phyloP scores from a whole-genome alignment of 768 basidiomycete species.

The Melanogaster broomeanus region DNA sequence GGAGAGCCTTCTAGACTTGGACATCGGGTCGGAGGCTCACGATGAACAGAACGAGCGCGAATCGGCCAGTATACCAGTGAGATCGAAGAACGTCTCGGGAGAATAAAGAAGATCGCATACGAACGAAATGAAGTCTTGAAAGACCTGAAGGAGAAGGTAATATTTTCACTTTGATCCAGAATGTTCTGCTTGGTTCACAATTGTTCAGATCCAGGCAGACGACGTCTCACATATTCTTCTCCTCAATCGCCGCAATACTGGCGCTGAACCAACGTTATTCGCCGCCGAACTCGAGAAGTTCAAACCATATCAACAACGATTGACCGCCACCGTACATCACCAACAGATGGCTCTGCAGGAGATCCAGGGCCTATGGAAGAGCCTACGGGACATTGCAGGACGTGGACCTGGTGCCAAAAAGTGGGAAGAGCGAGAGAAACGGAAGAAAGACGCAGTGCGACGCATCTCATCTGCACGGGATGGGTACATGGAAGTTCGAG shows the following conservation, averaged over 20 bases:
- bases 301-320: constrained; percentile 82
- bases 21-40: constrained; percentile 59
- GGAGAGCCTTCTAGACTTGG: constrained; percentile 70
- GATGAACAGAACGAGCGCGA: constrained; percentile 70
- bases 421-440: constrained; percentile 81
- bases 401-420: constrained; percentile 76
- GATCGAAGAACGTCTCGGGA: constrained; percentile 76
- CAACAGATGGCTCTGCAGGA: constrained; percentile 78
- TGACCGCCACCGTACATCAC: constrained; percentile 75
- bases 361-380: constrained; percentile 70
- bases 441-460: constrained; percentile 71
- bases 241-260: constrained; percentile 82
- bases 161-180: not conserved
- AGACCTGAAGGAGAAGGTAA: constrained; percentile 94
- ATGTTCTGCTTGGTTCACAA: not conserved
- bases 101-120: constrained; percentile 78
- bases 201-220: constrained; percentile 83
- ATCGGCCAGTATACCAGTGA: constrained; percentile 67
- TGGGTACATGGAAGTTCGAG: constrained; percentile 82
- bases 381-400: constrained; percentile 69
- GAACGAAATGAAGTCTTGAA: constrained; percentile 87
- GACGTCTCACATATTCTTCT: constrained; percentile 95
- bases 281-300: constrained; percentile 96
- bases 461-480: constrained; percentile 78
- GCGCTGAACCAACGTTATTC: constrained; percentile 85